A percentile compares a stretch with the other conserved stretches of the same genome.
Conservation (phyloP, 2,329 filamentous ascomycete species). For the Cylindrodendrum hubeiense region DNA sequence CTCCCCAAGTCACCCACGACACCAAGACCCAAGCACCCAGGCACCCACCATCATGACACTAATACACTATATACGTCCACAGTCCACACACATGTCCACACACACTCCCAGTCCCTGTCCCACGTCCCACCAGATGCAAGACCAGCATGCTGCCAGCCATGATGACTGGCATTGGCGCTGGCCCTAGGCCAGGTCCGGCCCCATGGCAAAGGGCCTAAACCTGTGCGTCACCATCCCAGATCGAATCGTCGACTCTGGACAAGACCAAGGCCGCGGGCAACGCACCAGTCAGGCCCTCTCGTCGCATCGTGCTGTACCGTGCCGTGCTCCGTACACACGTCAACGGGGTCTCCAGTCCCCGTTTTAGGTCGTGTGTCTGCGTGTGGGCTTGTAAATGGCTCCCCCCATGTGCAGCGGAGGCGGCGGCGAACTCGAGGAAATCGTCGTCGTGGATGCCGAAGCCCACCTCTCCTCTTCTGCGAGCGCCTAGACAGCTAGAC, state of each 20-base stretch:
- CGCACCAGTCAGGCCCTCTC: slow-evolving; percentile 5
- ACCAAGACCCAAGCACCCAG: background rate
- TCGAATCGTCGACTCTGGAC: slow-evolving; percentile 41
- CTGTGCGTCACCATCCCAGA: slow-evolving; percentile 47
- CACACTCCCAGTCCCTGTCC: slow-evolving; percentile 9
- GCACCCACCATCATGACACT: background rate
- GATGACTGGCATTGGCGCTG: slow-evolving; percentile 47
- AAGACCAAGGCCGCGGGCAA: background rate
- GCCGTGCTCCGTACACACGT: slow-evolving; percentile 17
- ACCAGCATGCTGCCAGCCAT: slow-evolving; percentile 38
- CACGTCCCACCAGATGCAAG: slow-evolving; percentile 28
- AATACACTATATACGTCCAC: background rate
- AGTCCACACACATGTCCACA: background rate
- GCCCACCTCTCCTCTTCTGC: background rate
- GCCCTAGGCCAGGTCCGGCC: slow-evolving; percentile 42
- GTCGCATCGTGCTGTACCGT: slow-evolving; percentile 21
- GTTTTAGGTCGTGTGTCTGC: slow-evolving; percentile 13
- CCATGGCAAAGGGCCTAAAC: slow-evolving; percentile 42
- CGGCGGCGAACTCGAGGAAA: slow-evolving; percentile 1
- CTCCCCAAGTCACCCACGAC: background rate
- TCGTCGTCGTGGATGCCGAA: background rate
- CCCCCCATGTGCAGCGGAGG: background rate
- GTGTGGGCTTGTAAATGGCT: background rate
- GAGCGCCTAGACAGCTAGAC: background rate
- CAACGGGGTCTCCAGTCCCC: slow-evolving; percentile 14